A percentile compares a stretch with the other conserved stretches of the same genome.
phyloP scores from a whole-genome alignment of 1,139 yeast genomes.

The Pichia kudriavzevii region DNA sequence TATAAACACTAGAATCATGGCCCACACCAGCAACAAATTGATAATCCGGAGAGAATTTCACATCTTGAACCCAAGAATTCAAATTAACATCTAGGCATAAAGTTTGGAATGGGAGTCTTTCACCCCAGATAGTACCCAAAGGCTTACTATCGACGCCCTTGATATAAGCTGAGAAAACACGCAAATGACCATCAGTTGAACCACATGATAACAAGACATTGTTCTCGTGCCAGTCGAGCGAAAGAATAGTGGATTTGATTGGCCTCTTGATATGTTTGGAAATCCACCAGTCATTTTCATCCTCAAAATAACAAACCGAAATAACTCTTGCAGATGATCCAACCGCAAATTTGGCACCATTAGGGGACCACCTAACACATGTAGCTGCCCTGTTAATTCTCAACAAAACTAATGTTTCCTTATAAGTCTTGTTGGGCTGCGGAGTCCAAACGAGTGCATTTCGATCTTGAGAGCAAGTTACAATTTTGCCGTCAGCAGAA shows the following conservation, averaged over 20 bases:
- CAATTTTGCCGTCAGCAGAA: conserved; percentile 81
- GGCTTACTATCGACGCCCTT: conserved; percentile 89
- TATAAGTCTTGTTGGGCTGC: conserved; percentile 45
- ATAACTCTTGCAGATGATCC: conserved; percentile 93
- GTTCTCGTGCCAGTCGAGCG: conserved; percentile 93
- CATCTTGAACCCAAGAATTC: conserved; percentile 90
- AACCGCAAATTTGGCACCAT: conserved; percentile 89
- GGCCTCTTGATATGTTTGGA: conserved; percentile 96
- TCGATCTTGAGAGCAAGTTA: conserved; percentile 96
- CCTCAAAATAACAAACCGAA: conserved; percentile 94
- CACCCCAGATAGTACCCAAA: conserved; percentile 81
- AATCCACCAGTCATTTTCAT: conserved; percentile 99
- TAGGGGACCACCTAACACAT: conserved; percentile 88
- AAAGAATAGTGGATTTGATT: conserved; percentile 75
- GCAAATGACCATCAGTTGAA: conserved; percentile 89
- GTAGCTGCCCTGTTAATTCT: conserved; percentile 95
- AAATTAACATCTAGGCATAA: conserved; percentile 78
- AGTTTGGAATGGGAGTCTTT: conserved; percentile 91
- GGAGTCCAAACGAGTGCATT: conserved; percentile 97
- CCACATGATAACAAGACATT: conserved; percentile 84
- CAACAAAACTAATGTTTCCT: conserved; percentile 86
- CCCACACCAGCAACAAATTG: conserved; percentile 67
- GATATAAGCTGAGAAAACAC: conserved; percentile 89
- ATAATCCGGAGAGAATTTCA: conserved; percentile 76
- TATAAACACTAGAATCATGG: conserved; percentile 53